Evolutionary conservation across 805 yeast genomes (phyloP), one percentile per base, ranked within the genome.

Genomic region (Jamesozyma rosinii): DNA sequence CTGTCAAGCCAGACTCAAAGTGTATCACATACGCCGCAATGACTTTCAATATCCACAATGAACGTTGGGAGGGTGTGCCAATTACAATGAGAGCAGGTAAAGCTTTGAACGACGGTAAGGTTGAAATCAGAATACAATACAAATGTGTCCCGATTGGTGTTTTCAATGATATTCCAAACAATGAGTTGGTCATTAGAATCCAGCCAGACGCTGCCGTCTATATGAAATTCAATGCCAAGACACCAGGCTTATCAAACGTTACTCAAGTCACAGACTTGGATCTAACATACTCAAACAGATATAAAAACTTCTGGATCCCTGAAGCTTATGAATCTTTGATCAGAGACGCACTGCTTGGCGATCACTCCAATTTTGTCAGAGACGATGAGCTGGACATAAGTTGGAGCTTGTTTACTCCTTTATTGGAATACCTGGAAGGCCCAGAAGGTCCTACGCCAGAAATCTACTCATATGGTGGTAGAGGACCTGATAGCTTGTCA

Each of bases 11-110:
- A 41, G 80, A 75, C 50, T 87, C 96, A 43, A 85, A 83, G 63
- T 83, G 94, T 60, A 86, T 87, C 44, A 90, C 98, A 3, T 90
- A 75, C 64, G 96, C 96, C 18, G 96, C 96, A 3, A 61, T 92
- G 48, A 76, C 81, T 17, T 59, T 89, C 47, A 71, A 79, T 51
- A 84, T 92, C 63, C 72, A 79, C 57, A 92, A 89, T 65, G 97
- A 92, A 67, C 80, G 97, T 60, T 90, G 98, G 98, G 92, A 84
- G 49, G 97, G 97, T 57, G 97, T 90, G 37, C 98, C 98, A 41
- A 78, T 90, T 59, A 82, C 92, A 41, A 72, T 90, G 71, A 78
- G 95, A 69, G 97, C 97, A 14, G 98, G 98, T 58, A 90, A 90
- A 69, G 96, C 97, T 15, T 71, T 90, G 46, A 87, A 90, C 64